Conservation (phyloP, 2,329 filamentous ascomycete species). For the Colletotrichum truncatum region DNA sequence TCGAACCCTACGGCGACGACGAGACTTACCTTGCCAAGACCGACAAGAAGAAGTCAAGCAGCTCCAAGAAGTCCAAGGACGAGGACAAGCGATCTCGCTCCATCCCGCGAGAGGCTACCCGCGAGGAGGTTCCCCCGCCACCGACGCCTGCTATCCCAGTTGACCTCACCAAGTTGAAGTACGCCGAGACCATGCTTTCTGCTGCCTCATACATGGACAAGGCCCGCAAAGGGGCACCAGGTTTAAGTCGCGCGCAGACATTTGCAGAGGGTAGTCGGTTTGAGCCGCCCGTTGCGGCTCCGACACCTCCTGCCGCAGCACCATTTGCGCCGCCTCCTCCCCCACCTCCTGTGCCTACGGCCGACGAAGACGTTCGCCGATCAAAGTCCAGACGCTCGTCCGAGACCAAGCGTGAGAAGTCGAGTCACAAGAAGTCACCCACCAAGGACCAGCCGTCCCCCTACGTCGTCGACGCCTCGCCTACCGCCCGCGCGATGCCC, state of each 20-base stretch:
- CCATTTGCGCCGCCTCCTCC: constrained; percentile 12
- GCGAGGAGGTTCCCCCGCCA: constrained; percentile 1
- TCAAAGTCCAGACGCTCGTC: constrained; percentile 32
- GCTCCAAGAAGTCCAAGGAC: constrained; percentile 47
- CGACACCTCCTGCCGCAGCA: constrained; percentile 22
- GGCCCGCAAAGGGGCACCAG: constrained; percentile 10
- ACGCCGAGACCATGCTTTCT: constrained; percentile 1
- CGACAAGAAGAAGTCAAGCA: constrained; percentile 48
- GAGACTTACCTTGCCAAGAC: constrained; percentile 34
- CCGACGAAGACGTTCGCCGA: constrained; percentile 29
- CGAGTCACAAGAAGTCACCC: constrained; percentile 31
- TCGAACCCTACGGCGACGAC: constrained; percentile 46
- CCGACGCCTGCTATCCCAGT: background rate
- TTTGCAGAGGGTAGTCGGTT: background rate
- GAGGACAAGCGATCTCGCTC: constrained; percentile 26
- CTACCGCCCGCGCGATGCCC: constrained; percentile 39
- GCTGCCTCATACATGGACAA: constrained; percentile 31
- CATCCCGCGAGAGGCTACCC: constrained; percentile 5
- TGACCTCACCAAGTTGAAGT: constrained; percentile 9
- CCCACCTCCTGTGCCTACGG: constrained; percentile 10
- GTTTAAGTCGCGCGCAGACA: constrained; percentile 18
- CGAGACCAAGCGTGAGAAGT: constrained; percentile 31
- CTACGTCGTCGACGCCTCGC: constrained; percentile 39
- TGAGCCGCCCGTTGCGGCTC: constrained; percentile 18
- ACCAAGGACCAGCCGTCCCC: constrained; percentile 19